These are phyloP conservation scores for Telfairia occidentalis DNA, from an alignment of 331 rosid species.

Conservation along the genomic window DNA sequence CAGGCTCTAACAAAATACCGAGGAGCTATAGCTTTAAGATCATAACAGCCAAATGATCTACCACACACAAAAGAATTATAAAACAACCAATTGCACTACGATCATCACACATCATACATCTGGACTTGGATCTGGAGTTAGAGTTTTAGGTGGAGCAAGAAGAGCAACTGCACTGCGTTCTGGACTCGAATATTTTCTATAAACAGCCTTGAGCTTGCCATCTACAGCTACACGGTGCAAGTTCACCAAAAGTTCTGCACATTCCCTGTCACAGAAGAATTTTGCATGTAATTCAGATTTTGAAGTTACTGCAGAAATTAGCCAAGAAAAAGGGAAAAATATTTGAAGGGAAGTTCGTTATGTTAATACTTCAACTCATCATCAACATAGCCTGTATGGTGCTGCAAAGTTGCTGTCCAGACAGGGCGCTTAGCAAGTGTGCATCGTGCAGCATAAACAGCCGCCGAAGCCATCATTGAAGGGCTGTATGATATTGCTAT, in stretches of 20 bases:
- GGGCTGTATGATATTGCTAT: conserved; percentile 30
- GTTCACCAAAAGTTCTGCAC: conserved; percentile 43
- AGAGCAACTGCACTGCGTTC: conserved; percentile 42
- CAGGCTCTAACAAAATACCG: background rate
- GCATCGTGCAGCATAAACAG: conserved; percentile 58
- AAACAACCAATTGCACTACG: background rate
- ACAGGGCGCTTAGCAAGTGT: conserved; percentile 44
- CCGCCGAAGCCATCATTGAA: conserved; percentile 76
- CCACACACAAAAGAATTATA: background rate
- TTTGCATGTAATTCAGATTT: background rate
- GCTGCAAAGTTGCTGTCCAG: conserved; percentile 68
- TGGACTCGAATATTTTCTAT: conserved; percentile 37
- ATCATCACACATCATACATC: background rate
- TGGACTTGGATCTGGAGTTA: background rate
- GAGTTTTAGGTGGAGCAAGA: conserved; percentile 27
- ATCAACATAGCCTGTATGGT: conserved; percentile 49
- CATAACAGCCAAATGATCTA: conserved; percentile 22
- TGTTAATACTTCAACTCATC: conserved; percentile 37
- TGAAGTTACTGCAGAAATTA: background rate
- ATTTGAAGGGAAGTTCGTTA: background rate
- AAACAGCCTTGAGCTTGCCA: conserved; percentile 47
- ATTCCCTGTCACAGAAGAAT: conserved; percentile 31
- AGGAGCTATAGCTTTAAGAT: conserved; percentile 10
- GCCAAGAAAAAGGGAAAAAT: background rate
- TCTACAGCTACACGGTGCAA: conserved; percentile 43